A percentile compares a stretch with the other conserved stretches of the same genome.
phyloP scores from a whole-genome alignment of 371 early-diverging fungal genomes.

The Thermomucor indicae-seudaticae region DNA sequence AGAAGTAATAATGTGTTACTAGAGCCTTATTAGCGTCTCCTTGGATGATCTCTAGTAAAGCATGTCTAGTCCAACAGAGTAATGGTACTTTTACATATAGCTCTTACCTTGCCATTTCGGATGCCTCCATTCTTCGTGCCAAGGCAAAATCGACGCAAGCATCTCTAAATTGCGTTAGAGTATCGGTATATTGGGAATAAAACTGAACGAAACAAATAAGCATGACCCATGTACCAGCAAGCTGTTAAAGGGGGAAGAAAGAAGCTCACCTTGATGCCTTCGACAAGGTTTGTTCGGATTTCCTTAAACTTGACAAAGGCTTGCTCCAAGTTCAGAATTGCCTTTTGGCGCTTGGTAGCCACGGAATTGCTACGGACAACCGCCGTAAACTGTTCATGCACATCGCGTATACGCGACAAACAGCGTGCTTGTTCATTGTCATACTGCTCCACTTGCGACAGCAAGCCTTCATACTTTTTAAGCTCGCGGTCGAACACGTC shows the following conservation, averaged over 20 bases:
- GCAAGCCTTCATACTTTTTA: conserved; percentile 60
- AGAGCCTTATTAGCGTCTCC: no score
- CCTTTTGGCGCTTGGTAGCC: conserved; percentile 59
- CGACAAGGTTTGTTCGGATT: conserved; percentile 59
- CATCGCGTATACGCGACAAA: conserved; percentile 46
- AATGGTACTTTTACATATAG: no score
- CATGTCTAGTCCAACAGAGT: no score
- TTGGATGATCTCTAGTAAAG: no score
- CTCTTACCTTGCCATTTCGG: conserved; percentile 45
- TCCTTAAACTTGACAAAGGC: conserved; percentile 67
- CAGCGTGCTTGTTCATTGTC: conserved; percentile 54
- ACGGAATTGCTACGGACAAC: conserved; percentile 45
- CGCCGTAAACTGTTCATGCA: conserved; percentile 58
- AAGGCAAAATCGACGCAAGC: conserved; percentile 67
- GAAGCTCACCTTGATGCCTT: conserved; percentile 52
- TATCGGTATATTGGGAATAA: conserved; percentile 65
- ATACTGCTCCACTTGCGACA: conserved; percentile 39
- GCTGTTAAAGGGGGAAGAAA: not conserved
- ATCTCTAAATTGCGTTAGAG: conserved; percentile 52
- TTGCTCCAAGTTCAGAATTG: conserved; percentile 62
- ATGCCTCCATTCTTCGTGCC: conserved; percentile 67
- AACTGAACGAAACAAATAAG: conserved; percentile 40
- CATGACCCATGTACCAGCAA: not conserved
- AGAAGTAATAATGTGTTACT: no score
- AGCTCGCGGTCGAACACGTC: conserved; percentile 59